These are phyloP conservation scores for Fusarium compactum DNA, from an alignment of 2,329 filamentous ascomycete species.

Conservation along the genomic window DNA sequence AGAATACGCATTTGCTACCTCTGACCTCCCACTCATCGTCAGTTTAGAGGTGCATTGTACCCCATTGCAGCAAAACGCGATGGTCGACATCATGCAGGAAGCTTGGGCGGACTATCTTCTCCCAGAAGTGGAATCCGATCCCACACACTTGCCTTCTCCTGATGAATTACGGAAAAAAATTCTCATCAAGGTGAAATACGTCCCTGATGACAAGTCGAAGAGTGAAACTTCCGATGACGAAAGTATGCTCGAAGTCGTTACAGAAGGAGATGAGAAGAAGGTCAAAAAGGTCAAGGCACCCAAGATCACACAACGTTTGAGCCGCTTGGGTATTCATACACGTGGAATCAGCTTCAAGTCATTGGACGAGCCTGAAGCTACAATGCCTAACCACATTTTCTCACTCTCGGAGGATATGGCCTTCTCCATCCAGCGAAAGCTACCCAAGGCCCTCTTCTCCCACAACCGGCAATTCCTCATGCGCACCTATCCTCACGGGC, in stretches of 20 bases:
- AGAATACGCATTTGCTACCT: constrained; percentile 80
- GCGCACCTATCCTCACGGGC: constrained; percentile 86
- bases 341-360: constrained; percentile 21
- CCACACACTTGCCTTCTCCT: constrained; percentile 71
- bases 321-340: constrained; percentile 13
- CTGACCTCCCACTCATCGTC: constrained; percentile 85
- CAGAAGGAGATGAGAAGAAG: constrained; percentile 6
- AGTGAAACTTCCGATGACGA: not conserved
- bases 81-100: constrained; percentile 94
- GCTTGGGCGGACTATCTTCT: constrained; percentile 83
- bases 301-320: constrained; percentile 3
- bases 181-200: constrained; percentile 78
- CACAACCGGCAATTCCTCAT: constrained; percentile 91
- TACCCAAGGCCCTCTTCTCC: constrained; percentile 77
- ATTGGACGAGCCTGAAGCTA: constrained; percentile 50
- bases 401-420: constrained; percentile 89
- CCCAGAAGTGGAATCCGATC: constrained; percentile 62
- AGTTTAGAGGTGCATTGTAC: constrained; percentile 91
- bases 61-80: constrained; percentile 83
- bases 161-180: constrained; percentile 82
- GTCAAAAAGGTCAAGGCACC: constrained; percentile 11
- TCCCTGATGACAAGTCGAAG: not conserved
- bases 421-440: constrained; percentile 65
- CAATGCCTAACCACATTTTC: constrained; percentile 77
- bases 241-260: constrained; percentile 2